Conservation (phyloP, 306 rosid genomes). For the Pterocarpus santalinus region DNA sequence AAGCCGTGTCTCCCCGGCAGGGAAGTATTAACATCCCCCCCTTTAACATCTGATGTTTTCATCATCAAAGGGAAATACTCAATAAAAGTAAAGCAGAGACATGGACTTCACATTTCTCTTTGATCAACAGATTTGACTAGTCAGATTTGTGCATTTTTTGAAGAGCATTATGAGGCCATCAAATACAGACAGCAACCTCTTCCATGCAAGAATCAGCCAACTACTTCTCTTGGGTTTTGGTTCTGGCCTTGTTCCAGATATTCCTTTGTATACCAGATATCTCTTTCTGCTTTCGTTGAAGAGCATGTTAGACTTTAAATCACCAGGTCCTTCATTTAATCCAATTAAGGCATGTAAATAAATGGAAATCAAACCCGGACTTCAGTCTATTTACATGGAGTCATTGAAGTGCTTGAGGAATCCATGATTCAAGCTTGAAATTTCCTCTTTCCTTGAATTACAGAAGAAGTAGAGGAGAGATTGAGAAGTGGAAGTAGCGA, state of each 20-base stretch:
- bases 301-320: no score
- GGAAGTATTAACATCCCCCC: neutral
- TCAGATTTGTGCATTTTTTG: constrained; percentile 64
- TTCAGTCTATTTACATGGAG: no score
- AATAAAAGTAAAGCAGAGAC: neutral
- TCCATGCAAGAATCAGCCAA: constrained; percentile 65
- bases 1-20: neutral
- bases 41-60: constrained; percentile 9
- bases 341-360: no score
- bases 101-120: neutral
- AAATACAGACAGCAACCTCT: constrained; percentile 68
- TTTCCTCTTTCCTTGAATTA: no score
- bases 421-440: no score
- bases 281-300: no score
- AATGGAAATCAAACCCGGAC: no score
- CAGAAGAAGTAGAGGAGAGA: no score
- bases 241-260: constrained; percentile 81
- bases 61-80: constrained; percentile 21
- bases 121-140: constrained; percentile 45
- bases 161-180: constrained; percentile 59
- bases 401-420: no score
- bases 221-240: constrained; percentile 64
- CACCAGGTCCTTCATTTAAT: no score
- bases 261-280: constrained; percentile 69
- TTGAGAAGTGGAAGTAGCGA: no score